A percentile compares a stretch with the other conserved stretches of the same genome.
Conservation (phyloP, 192 early-diverging fungal genomes). For the Gryganskiella cystojenkinii region DNA sequence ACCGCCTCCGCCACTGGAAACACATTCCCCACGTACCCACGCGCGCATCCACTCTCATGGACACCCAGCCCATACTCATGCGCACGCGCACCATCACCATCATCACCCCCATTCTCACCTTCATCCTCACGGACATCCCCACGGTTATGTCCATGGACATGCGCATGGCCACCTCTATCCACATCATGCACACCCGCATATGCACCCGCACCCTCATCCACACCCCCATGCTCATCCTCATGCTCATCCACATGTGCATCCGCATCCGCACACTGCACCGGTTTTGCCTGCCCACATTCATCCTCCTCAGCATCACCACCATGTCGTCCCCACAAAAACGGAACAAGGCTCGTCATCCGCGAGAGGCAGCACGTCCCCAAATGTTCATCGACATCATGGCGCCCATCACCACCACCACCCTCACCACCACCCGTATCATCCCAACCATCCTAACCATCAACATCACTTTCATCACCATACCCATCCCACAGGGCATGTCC, state of each 20-base stretch:
- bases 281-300: constrained; percentile 36
- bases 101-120: constrained; percentile 5
- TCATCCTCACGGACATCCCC: constrained; percentile 9
- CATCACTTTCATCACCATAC: constrained; percentile 49
- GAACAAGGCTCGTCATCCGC: constrained; percentile 3
- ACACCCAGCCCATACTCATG: not conserved
- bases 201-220: not conserved
- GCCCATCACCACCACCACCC: constrained; percentile 48
- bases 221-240: constrained; percentile 1
- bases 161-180: not conserved
- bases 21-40: too few relatives aligned
- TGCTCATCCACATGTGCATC: not conserved
- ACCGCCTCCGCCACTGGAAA: too few relatives aligned
- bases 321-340: constrained; percentile 18
- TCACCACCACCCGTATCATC: constrained; percentile 49
- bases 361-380: constrained; percentile 18
- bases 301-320: constrained; percentile 40
- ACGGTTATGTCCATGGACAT: too few relatives aligned
- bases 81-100: not conserved
- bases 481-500: constrained; percentile 1
- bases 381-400: constrained; percentile 42
- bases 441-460: constrained; percentile 50
- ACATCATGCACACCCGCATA: constrained; percentile 6
- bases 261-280: constrained; percentile 17
- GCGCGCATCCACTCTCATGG: too few relatives aligned